These are phyloP conservation scores for Picea engelmannii DNA, from an alignment of 83 land plant species.

Conservation along the genomic window DNA sequence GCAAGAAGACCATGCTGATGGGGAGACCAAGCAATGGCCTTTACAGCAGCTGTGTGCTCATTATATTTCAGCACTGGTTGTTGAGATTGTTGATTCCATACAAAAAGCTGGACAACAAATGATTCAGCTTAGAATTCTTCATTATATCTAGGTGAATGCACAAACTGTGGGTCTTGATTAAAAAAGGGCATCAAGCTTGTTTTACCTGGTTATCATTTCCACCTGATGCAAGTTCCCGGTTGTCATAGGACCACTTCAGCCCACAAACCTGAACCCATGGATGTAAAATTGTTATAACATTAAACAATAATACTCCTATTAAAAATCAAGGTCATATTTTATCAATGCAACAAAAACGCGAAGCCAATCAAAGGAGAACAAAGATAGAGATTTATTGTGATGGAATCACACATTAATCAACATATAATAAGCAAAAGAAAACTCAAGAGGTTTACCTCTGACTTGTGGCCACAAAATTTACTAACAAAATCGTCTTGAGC, in stretches of 20 bases:
- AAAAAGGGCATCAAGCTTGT: background rate
- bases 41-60: slow-evolving; percentile 98
- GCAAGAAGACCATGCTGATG: slow-evolving; percentile 93
- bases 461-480: slow-evolving; percentile 94
- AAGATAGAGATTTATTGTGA: background rate
- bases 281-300: background rate
- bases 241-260: slow-evolving; percentile 97
- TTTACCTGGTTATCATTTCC: slow-evolving; percentile 96
- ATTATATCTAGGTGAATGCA: no score
- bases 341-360: background rate
- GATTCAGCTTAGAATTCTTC: background rate
- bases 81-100: slow-evolving; percentile 91
- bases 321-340: background rate
- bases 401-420: no score
- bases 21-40: slow-evolving; percentile 99
- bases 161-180: no score
- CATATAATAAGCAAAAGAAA: no score
- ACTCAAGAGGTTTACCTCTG: slow-evolving; percentile 59
- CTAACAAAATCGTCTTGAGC: slow-evolving; percentile 72
- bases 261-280: slow-evolving; percentile 80
- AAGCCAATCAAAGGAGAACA: background rate
- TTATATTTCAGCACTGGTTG: slow-evolving; percentile 75
- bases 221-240: slow-evolving; percentile 98
- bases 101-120: slow-evolving; percentile 62
- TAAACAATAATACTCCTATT: background rate